Percentiles rank a stretch among this genome's conserved stretches.
Evolutionary conservation across 768 basidiomycete genomes (phyloP).

Genomic region (Suillus alpinus): DNA sequence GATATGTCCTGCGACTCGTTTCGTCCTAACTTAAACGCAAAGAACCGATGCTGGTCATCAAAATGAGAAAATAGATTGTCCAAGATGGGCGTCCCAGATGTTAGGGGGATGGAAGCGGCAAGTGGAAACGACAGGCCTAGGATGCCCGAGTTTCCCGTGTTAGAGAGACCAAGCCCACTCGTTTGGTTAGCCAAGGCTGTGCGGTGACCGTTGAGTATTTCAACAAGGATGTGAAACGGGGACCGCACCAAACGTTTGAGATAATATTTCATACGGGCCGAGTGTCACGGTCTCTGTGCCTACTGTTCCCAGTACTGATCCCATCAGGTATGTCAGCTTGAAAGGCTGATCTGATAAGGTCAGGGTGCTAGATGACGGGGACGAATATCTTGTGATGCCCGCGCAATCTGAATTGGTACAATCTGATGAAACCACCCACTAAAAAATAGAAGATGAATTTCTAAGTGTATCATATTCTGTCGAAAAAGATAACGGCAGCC

Average conservation of each 20-base stretch:
- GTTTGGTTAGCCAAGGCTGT: slow-evolving; percentile 48
- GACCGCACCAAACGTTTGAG: slow-evolving; percentile 46
- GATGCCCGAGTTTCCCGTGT: slow-evolving; percentile 52
- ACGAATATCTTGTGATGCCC: slow-evolving; percentile 40
- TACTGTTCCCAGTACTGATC: slow-evolving; percentile 45
- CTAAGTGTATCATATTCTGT: slow-evolving; percentile 1
- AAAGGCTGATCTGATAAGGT: slow-evolving; percentile 36
- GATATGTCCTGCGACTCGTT: slow-evolving; percentile 16
- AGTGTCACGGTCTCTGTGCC: slow-evolving; percentile 46
- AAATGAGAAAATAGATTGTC: slow-evolving; percentile 46
- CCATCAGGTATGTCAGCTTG: slow-evolving; percentile 47
- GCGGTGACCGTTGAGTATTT: slow-evolving; percentile 1
- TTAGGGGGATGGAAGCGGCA: slow-evolving; percentile 43
- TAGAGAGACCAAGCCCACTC: slow-evolving; percentile 39
- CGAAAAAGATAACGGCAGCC: slow-evolving; percentile 11
- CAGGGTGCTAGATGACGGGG: slow-evolving; percentile 29
- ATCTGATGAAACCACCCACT: slow-evolving; percentile 52
- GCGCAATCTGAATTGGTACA: slow-evolving; percentile 46
- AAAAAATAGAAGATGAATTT: background rate
- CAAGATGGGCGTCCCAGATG: slow-evolving; percentile 43
- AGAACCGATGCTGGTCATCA: slow-evolving; percentile 40
- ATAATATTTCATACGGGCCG: slow-evolving; percentile 42
- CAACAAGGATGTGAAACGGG: background rate
- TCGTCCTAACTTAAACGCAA: slow-evolving; percentile 49
- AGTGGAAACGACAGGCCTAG: slow-evolving; percentile 52